phyloP scores from a whole-genome alignment of 306 rosid species.

The Fragaria iinumae region DNA sequence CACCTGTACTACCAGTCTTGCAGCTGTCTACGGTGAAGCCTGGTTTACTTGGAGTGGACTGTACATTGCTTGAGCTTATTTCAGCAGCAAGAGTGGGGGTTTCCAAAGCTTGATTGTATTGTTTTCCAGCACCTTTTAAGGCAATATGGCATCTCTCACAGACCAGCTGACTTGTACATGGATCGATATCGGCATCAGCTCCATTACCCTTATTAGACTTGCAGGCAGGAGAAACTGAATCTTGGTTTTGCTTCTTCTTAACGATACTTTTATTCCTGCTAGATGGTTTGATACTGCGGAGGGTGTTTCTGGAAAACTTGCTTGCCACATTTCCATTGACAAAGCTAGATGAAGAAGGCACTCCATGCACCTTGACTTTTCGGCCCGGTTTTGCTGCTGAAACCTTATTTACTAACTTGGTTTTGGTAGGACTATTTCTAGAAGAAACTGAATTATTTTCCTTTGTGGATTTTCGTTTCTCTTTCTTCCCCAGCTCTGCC shows the following conservation, averaged over 20 bases:
- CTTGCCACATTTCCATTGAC: slow-evolving; percentile 46
- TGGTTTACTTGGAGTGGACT: slow-evolving; percentile 39
- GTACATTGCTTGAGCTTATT: slow-evolving; percentile 34
- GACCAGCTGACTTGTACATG: slow-evolving; percentile 47
- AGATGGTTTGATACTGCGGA: slow-evolving; percentile 57
- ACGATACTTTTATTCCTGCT: slow-evolving; percentile 60
- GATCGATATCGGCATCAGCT: slow-evolving; percentile 41
- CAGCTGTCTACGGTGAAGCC: slow-evolving; percentile 35
- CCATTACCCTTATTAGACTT: slow-evolving; percentile 40
- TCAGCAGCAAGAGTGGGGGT: slow-evolving; percentile 36
- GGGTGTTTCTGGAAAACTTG: slow-evolving; percentile 53
- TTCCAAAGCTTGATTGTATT: slow-evolving; percentile 35
- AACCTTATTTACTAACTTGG: slow-evolving; percentile 51
- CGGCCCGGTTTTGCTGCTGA: slow-evolving; percentile 41
- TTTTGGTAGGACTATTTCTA: slow-evolving; percentile 40
- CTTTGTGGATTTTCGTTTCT: slow-evolving; percentile 35
- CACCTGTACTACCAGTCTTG: slow-evolving; percentile 35
- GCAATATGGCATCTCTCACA: slow-evolving; percentile 86
- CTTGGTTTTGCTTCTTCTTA: slow-evolving; percentile 72
- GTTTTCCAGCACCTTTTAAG: slow-evolving; percentile 44
- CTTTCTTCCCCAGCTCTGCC: slow-evolving; percentile 33
- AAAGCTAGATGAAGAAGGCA: slow-evolving; percentile 55
- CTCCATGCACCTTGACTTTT: slow-evolving; percentile 64
- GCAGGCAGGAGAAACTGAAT: slow-evolving; percentile 40
- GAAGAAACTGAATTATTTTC: slow-evolving; percentile 38